Percentiles rank a stretch among this genome's conserved stretches.
phyloP scores from a whole-genome alignment of 1,139 yeast genomes.

The Nakaseomyces kungkrabaensis region DNA sequence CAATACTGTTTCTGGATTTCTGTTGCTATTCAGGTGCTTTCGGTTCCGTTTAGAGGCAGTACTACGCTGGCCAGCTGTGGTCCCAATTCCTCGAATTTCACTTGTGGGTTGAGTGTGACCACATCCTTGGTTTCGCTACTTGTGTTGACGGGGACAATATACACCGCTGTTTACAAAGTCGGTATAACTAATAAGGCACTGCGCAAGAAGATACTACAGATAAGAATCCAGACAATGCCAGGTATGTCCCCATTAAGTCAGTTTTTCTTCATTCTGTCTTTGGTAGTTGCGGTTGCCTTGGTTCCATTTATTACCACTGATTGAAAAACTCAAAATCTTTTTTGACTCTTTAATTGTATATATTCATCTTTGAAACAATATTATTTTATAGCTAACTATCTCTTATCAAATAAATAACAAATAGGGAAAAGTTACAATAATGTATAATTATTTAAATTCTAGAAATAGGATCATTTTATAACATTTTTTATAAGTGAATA shows the following conservation, averaged over 20 bases:
- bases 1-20: conserved; percentile 2
- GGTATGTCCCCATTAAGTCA: conserved; percentile 1
- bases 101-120: background rate
- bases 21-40: background rate
- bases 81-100: background rate
- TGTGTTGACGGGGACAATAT: background rate
- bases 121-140: background rate
- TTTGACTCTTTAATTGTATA: too few relatives aligned
- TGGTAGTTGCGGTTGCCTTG: background rate
- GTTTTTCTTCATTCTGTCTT: background rate
- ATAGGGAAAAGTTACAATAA: background rate
- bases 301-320: background rate
- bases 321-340: background rate
- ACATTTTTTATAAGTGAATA: conserved; percentile 35
- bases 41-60: background rate
- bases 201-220: background rate
- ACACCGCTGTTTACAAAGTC: conserved; percentile 2
- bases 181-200: background rate
- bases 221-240: background rate
- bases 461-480: conserved; percentile 1
- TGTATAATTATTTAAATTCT: background rate
- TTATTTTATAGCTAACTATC: background rate
- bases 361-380: background rate
- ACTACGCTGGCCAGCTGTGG: background rate
- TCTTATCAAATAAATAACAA: background rate